Base-by-base conservation (phyloP, 768 basidiomycete species). In the Amyloporia xantha region DNA sequence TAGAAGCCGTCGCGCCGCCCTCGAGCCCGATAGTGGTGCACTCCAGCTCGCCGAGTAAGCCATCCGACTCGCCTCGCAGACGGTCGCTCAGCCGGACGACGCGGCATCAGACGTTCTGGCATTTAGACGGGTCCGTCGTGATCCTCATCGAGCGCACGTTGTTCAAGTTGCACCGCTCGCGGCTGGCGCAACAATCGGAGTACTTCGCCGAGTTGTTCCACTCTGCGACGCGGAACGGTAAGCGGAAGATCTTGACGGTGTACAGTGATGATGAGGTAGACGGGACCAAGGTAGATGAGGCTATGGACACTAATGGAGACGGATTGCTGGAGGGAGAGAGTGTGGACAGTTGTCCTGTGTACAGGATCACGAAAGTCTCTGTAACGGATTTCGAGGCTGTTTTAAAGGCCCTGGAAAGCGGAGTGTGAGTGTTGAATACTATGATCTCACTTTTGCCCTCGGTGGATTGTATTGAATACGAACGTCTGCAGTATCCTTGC, bases 121-220 rank as follows among this genome's bases (percentile, higher is more conserved):
- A 65, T 21, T 57, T 61, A 19, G 69, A 69, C 47, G 71, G 69
- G 1, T 62, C 62, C 6, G 56, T 69, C 1, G 58, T 70, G 30
- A 41, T 75, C 7, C 62, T 68, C 39, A 51, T 69, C n/a, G 53
- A 61, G n/a, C 55, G 60, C 17, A 62, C 58, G 3, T 57, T 66
- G 27, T 72, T 71, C 55, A 60, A 58, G 17, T 51, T 74, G 13
- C 66, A 70, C n/a, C 57, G 65, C 15, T 67, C 66, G 44, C 60
- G 58, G n/a, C 62, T 74, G 4, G 49, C 58, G 11, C 55, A 50
- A 27, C 53, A 66, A 11, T 68, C 68, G 2, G 50, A 44, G 6
- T 72, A 63, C 57, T 74, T 75, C 38, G 55, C 59, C 1, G 44
- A 56, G 0, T 42, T 61, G 15, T 62, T 67, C 33, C 41, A 44